Base-by-base conservation (phyloP, 352 stramenopile genomes). In the Phytophthora pseudosyringae region DNA sequence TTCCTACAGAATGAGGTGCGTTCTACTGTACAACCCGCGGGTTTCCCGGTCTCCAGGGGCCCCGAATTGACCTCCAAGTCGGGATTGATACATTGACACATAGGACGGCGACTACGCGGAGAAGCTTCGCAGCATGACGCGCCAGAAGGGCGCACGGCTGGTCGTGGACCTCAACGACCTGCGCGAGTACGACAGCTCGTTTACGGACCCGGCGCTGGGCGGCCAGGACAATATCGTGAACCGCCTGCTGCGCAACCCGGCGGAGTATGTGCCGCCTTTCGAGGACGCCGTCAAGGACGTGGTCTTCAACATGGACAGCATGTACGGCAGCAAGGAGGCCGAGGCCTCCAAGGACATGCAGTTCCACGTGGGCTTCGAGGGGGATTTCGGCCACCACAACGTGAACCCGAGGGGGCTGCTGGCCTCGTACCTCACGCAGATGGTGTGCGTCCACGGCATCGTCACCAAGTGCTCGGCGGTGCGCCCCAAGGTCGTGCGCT, bases 371-470 rank as follows among this genome's bases (percentile, higher is more conserved):
- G 94, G 89, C 29, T 97, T 98, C 41, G 85, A 94, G 29, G 98
- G 98, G 28, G 89, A 96, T 54, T 98, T 99, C 49, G 95, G 94
- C 10, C 80, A 91, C 51, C 78, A 95, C 63, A 91, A 98, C 40
- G 88, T 98, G 13, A 98, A 89, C 63, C 98, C 98, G n/a, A 88
- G 98, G 35, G 88, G 90, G 0, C 80, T 99, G 26, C 83, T 94
- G 7, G 94, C 94, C 8, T 86, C 76, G 5, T 95, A 95, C 33
- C 73, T 99, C 9, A 94, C 93, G 8, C 88, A 98, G 53, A 89
- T 99, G 60, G 97, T 99, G 38, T 99, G 97, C 65, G 96, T 99
- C 0, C 97, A 99, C 70, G 98, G 98, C 12, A 99, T 99, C 58
- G 97, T 99, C 21, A 99, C 98, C 13, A 99, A 99, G 80, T 97